Evolutionary conservation across 306 rosid genomes (phyloP).

Genomic region (Medicago ruthenica): DNA sequence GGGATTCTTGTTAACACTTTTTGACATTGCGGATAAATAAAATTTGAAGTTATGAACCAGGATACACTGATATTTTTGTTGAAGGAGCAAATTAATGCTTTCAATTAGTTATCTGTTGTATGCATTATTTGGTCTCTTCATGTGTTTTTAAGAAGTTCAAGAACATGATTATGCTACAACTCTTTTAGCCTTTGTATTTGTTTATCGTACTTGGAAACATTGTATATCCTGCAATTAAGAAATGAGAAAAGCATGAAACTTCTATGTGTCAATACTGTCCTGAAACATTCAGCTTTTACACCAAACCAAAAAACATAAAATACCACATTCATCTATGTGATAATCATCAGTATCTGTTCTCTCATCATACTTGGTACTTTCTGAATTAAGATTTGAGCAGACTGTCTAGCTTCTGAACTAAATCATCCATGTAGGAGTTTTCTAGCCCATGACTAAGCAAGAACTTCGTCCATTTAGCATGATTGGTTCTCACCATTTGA

Average conservation of each 20-base stretch:
- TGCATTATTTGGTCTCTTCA: background rate
- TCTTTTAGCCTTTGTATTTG: background rate
- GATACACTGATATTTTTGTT: background rate
- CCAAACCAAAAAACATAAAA: background rate
- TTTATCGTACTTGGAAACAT: constrained; percentile 16
- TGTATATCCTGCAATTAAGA: background rate
- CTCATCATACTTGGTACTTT: background rate
- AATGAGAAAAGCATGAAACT: background rate
- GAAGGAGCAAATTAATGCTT: background rate
- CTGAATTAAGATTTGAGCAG: constrained; percentile 42
- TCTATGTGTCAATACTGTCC: background rate
- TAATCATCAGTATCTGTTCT: background rate
- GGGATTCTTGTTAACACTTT: constrained; percentile 1
- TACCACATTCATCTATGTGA: background rate
- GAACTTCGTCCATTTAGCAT: constrained; percentile 56
- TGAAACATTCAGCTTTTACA: constrained; percentile 20
- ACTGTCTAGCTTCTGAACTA: constrained; percentile 50
- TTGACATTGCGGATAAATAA: background rate
- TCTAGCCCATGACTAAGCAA: constrained; percentile 53
- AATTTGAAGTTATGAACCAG: no score
- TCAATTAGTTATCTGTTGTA: background rate
- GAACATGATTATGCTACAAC: constrained; percentile 9
- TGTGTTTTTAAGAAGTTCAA: background rate
- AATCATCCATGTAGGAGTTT: constrained; percentile 51
- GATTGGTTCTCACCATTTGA: constrained; percentile 53